These are phyloP conservation scores for Lachnellula subtilissima DNA, from an alignment of 2,329 filamentous ascomycete genomes.

Conservation along the genomic window DNA sequence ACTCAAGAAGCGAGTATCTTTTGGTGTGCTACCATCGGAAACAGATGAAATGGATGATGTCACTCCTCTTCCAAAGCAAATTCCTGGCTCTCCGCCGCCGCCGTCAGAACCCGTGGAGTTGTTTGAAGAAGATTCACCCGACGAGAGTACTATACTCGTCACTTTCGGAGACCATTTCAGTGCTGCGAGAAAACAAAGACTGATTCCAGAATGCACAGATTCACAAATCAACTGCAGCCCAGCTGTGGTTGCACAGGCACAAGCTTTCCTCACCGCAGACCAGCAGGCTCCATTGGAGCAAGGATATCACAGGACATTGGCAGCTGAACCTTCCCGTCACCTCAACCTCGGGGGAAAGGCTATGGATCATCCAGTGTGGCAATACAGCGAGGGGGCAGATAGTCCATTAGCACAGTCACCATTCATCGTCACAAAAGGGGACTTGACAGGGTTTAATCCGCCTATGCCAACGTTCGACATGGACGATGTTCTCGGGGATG, in stretches of 20 bases:
- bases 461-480: constrained; percentile 16
- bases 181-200: constrained; percentile 12
- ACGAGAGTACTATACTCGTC: constrained; percentile 12
- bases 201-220: constrained; percentile 6
- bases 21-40: constrained; percentile 15
- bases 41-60: background rate
- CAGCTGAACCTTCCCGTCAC: constrained; percentile 34
- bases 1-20: constrained; percentile 28
- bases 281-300: constrained; percentile 15
- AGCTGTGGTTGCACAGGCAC: constrained; percentile 44
- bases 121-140: constrained; percentile 12
- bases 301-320: background rate
- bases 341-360: constrained; percentile 41
- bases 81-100: constrained; percentile 20
- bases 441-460: background rate
- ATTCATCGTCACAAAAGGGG: background rate
- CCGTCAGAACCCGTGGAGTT: constrained; percentile 9
- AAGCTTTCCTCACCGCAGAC: constrained; percentile 46
- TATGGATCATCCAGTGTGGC: constrained; percentile 12
- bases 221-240: constrained; percentile 31
- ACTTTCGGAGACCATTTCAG: constrained; percentile 20
- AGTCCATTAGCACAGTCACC: background rate
- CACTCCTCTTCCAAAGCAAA: background rate
- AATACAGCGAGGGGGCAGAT: background rate
- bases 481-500: constrained; percentile 26